Conservation (phyloP, 352 stramenopile species). For the Aphanomyces invadans region DNA sequence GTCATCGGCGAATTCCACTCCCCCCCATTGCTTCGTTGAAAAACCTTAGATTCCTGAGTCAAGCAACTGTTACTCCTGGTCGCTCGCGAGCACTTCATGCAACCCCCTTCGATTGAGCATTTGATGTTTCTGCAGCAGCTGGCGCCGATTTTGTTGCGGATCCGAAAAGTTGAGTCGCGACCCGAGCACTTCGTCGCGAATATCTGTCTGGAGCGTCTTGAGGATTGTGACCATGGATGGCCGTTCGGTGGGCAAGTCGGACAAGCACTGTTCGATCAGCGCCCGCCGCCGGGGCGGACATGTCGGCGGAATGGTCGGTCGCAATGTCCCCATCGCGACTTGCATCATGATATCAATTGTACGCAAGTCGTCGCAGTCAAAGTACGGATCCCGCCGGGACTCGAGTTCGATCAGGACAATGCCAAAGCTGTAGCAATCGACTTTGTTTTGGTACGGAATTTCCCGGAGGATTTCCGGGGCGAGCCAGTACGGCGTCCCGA, state of each 20-base stretch:
- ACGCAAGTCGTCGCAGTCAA: slow-evolving; percentile 44
- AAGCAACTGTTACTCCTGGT: neutral
- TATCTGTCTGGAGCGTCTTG: slow-evolving; percentile 55
- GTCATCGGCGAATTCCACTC: neutral
- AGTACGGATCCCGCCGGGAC: slow-evolving; percentile 63
- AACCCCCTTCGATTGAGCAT: slow-evolving; percentile 59
- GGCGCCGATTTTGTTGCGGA: slow-evolving; percentile 47
- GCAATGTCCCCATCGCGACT: slow-evolving; percentile 48
- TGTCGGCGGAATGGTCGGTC: slow-evolving; percentile 52
- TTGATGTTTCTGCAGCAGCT: slow-evolving; percentile 71
- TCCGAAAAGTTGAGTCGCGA: slow-evolving; percentile 57
- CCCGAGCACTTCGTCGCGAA: slow-evolving; percentile 61
- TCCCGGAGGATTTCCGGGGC: slow-evolving; percentile 78
- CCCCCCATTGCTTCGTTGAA: neutral
- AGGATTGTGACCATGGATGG: slow-evolving; percentile 78
- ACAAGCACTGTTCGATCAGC: slow-evolving; percentile 58
- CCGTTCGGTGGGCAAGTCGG: slow-evolving; percentile 44
- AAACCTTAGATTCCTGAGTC: neutral
- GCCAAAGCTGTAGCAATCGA: slow-evolving; percentile 84
- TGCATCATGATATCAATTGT: slow-evolving; percentile 80
- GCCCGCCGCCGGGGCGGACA: slow-evolving; percentile 52
- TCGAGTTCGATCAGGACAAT: slow-evolving; percentile 82
- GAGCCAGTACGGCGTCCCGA: slow-evolving; percentile 80
- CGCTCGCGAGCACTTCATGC: slow-evolving; percentile 35
- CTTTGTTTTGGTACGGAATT: slow-evolving; percentile 70